A percentile compares a stretch with the other conserved stretches of the same genome.
Evolutionary conservation across 2,329 filamentous ascomycete genomes (phyloP).

Genomic region (Pseudogymnoascus sp.): DNA sequence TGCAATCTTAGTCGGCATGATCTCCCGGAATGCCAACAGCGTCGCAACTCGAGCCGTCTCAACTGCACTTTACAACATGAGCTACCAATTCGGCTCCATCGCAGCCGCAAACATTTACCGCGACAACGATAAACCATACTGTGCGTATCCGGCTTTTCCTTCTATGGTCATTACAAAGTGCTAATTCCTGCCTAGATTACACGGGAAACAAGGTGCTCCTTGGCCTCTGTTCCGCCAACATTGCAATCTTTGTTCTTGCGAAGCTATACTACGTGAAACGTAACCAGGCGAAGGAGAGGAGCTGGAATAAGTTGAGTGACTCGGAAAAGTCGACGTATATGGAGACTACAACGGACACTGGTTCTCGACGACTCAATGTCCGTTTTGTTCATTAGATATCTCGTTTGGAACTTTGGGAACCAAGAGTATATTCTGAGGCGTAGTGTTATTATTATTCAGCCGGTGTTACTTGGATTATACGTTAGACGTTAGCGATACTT

Average conservation of each 20-base stretch:
- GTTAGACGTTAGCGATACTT: neutral
- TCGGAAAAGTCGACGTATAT: conserved; percentile 40
- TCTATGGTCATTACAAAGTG: neutral
- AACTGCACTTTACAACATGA: conserved; percentile 55
- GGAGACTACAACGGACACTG: conserved; percentile 29
- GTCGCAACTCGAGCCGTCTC: conserved; percentile 57
- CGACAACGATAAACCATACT: conserved; percentile 41
- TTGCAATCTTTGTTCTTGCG: conserved; percentile 35
- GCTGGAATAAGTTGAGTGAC: conserved; percentile 19
- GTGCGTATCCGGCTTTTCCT: neutral
- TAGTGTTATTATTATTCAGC: neutral
- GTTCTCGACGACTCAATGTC: conserved; percentile 31
- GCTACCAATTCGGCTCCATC: conserved; percentile 34
- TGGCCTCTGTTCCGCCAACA: conserved; percentile 37
- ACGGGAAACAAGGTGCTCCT: conserved; percentile 49
- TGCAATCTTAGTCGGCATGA: conserved; percentile 34
- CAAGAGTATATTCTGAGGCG: neutral
- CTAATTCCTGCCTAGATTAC: conserved; percentile 26
- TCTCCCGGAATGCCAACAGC: conserved; percentile 51
- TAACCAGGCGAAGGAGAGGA: conserved; percentile 28
- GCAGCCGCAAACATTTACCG: conserved; percentile 30
- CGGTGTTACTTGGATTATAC: neutral
- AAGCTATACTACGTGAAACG: conserved; percentile 39
- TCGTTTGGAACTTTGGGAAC: neutral
- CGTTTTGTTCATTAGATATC: neutral